Evolutionary conservation across 257 asterid species (phyloP), one percentile per base, ranked within the genome.

Genomic region (Primulina huaijiensis): DNA sequence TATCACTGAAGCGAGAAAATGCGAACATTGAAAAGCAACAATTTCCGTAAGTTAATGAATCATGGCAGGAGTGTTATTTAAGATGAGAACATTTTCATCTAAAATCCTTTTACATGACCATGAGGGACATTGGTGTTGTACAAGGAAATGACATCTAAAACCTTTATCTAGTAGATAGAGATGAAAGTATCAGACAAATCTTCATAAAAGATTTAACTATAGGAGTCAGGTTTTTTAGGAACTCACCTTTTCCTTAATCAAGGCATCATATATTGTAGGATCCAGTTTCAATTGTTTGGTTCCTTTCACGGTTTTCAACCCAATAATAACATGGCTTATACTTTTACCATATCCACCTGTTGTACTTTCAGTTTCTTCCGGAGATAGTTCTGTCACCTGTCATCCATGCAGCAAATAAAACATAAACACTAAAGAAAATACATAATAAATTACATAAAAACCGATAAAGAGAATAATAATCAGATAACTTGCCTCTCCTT

Each of bases 301-400:
- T 64, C 99, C 99, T 77, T 87, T 93, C 61, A 93, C 94, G 66
- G 95, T 93, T 81, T 93, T 93, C 75, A 93, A 76, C 65, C 99
- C 99, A 72, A 90, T 85, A n/a, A 93, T 82, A n/a, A 93, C 96
- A 66, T 90, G 97, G 83, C 90, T 90, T 69, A 92, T 90, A 72
- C 90, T 90, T 85, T 89, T 93, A 20, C 96, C 96, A 79, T 89
- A 93, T 40, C 99, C 99, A 76, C 99, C 99, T 2, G 96, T 87
- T 64, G 86, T 86, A 71, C 97, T 93, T 78, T 89, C 98, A 25
- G 87, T 85, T 79, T 93, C 98, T 78, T 90, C 99, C 10, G 97
- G 97, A 61, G 99, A 90, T 59, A 93, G 86, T 82, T 93, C 99
- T 10, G 96, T 90, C 46, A 93, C 97, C 98, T 93, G 81, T 30